Evolutionary conservation across 345 rosid species (phyloP).

Genomic region (Gossypium anomalum): DNA sequence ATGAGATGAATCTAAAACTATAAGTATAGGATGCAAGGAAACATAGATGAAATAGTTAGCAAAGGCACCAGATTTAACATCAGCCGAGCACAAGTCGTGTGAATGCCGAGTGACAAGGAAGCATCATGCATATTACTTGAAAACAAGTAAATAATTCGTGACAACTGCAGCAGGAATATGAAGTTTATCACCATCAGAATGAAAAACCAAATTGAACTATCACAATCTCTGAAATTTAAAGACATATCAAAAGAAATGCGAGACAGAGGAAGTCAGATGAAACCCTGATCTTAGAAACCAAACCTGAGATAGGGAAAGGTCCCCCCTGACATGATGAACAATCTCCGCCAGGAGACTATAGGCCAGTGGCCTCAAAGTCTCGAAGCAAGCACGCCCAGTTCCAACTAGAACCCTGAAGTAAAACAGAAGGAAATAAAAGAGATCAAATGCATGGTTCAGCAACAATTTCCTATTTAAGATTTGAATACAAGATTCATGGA

Average conservation of each 20-base stretch:
- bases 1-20: not conserved
- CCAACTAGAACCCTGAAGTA: slow-evolving; percentile 85
- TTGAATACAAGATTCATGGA: slow-evolving; percentile 1
- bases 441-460: not conserved
- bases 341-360: slow-evolving; percentile 97
- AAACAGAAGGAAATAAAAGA: slow-evolving; percentile 4
- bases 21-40: not conserved
- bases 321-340: slow-evolving; percentile 94
- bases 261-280: not conserved
- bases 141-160: slow-evolving; percentile 90
- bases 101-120: slow-evolving; percentile 86
- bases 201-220: not conserved
- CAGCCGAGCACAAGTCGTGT: slow-evolving; percentile 94
- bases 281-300: slow-evolving; percentile 6
- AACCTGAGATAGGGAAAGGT: slow-evolving; percentile 86
- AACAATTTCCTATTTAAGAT: not conserved
- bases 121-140: slow-evolving; percentile 99
- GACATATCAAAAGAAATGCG: not conserved
- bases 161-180: slow-evolving; percentile 53
- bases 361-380: slow-evolving; percentile 95
- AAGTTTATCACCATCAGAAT: slow-evolving; percentile 14
- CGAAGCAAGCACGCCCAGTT: slow-evolving; percentile 95
- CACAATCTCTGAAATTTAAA: not conserved
- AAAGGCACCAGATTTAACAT: slow-evolving; percentile 89
- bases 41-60: slow-evolving; percentile 1